Evolutionary conservation across 2,329 filamentous ascomycete genomes (phyloP).

Genomic region (Pseudopithomyces chartarum): DNA sequence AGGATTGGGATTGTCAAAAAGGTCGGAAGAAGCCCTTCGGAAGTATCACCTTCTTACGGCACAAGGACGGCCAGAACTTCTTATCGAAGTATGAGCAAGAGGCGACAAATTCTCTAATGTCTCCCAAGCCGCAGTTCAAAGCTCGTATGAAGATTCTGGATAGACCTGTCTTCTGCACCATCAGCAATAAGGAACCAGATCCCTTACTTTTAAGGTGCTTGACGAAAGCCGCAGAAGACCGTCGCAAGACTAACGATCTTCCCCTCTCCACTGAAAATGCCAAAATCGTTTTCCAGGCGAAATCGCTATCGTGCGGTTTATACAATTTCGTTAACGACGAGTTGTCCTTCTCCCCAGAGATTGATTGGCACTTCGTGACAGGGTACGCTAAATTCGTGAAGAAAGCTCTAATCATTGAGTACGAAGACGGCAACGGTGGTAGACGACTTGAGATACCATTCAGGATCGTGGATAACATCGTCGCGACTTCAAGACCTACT

Average conservation of each 20-base stretch:
- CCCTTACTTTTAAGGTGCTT: conserved; percentile 12
- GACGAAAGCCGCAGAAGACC: conserved; percentile 11
- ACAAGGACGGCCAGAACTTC: conserved; percentile 47
- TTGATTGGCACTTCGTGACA: conserved; percentile 38
- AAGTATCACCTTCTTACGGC: conserved; percentile 51
- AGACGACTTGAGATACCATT: conserved; percentile 45
- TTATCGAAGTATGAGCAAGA: conserved; percentile 1
- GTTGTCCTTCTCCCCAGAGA: conserved; percentile 46
- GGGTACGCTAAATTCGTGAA: conserved; percentile 40
- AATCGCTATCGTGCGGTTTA: conserved; percentile 25
- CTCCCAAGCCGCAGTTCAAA: neutral
- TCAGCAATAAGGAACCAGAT: conserved; percentile 9
- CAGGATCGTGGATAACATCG: conserved; percentile 40
- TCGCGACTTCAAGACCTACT: conserved; percentile 28
- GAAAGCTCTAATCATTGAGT: conserved; percentile 29
- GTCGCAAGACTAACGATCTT: neutral
- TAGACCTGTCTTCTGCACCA: conserved; percentile 4
- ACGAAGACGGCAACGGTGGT: conserved; percentile 5
- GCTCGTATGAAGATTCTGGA: conserved; percentile 9
- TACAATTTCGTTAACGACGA: conserved; percentile 44
- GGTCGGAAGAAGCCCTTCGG: conserved; percentile 46
- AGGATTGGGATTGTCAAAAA: conserved; percentile 50
- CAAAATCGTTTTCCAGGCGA: conserved; percentile 9
- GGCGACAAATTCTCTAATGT: neutral
- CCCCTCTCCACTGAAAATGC: neutral